A percentile compares a stretch with the other conserved stretches of the same genome.
phyloP scores from a whole-genome alignment of 1,284 basidiomycete genomes.

The Coriolopsis trogii region DNA sequence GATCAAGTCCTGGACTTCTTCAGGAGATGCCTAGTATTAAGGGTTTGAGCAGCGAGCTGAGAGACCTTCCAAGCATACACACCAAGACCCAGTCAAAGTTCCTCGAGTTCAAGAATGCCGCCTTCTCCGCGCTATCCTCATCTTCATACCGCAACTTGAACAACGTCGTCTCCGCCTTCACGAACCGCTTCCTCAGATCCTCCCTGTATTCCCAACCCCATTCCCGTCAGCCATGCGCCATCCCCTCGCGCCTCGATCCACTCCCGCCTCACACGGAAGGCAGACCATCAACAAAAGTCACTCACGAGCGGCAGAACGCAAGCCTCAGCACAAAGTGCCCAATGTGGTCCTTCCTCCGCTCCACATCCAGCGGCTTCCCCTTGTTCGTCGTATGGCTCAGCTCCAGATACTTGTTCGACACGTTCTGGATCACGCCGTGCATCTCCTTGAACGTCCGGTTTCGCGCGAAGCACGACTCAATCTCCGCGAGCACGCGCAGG shows the following conservation, averaged over 20 bases:
- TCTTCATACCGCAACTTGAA: conserved; percentile 86
- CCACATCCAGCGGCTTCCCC: conserved; percentile 52
- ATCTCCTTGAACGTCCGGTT: conserved; percentile 83
- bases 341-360: conserved; percentile 87
- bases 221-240: no score
- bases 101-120: conserved; percentile 75
- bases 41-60: neutral
- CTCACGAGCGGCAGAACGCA: conserved; percentile 95
- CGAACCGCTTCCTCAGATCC: conserved; percentile 87
- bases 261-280: neutral
- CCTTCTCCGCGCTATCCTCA: conserved; percentile 65
- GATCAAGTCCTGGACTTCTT: conserved; percentile 25
- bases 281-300: conserved; percentile 22
- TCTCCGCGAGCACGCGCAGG: conserved; percentile 90
- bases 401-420: conserved; percentile 75
- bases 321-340: conserved; percentile 95
- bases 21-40: conserved; percentile 3
- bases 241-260: neutral
- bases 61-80: conserved; percentile 21
- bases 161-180: conserved; percentile 86
- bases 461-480: conserved; percentile 90
- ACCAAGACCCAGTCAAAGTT: conserved; percentile 82
- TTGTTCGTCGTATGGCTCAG: conserved; percentile 65
- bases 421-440: conserved; percentile 57
- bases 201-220: conserved; percentile 67